Base-by-base conservation (phyloP, 176 grass and related monocot species). In the Miscanthus lutarioriparius region DNA sequence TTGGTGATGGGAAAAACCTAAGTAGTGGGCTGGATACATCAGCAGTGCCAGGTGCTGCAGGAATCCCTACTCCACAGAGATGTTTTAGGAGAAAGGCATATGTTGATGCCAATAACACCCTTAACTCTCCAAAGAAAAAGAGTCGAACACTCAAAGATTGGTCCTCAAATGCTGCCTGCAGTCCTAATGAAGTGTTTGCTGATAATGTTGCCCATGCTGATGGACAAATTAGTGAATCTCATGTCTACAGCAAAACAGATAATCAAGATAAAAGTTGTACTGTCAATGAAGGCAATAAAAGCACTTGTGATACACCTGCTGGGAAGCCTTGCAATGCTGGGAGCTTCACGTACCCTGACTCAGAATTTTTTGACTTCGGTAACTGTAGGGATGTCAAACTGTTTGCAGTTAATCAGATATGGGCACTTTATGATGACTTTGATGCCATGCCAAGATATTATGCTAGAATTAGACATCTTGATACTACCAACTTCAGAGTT, bases 391-490 rank as follows among this genome's bases (percentile, higher is more conserved):
- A 88, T 80, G 49, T 53, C 67, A 86, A 22, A 76, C 36, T 89
- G 81, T 95, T 97, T 86, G 59, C 41, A 49, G 84, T 85, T 68
- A 87, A 85, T 83, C 91, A 97, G 87, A 93, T 97, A 64, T 95
- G 92, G 95, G 88, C 95, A 72, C 75, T 95, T 75, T 97, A 97
- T 79, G 95, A 97, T 87, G 82, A 88, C 70, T 70, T 91, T 68
- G 95, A 97, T 75, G 91, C 82, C 40, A 97, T 97, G 92, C 95
- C 95, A 81, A 91, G 95, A 53, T 97, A 88, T 79, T 97, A 95
- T 90, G 95, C 92, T 78, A 80, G 67, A 70, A 97, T 97, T 74
- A 85, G 84, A 47, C 59, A 81, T 68, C 64, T 88, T 37, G 75
- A 78, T 89, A 67, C 61, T 2, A 78, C 84, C 56, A 83, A 87